Percentiles rank a stretch among this genome's conserved stretches.
Conservation (phyloP, 2,329 filamentous ascomycete genomes). For the Juglanconis sp. region DNA sequence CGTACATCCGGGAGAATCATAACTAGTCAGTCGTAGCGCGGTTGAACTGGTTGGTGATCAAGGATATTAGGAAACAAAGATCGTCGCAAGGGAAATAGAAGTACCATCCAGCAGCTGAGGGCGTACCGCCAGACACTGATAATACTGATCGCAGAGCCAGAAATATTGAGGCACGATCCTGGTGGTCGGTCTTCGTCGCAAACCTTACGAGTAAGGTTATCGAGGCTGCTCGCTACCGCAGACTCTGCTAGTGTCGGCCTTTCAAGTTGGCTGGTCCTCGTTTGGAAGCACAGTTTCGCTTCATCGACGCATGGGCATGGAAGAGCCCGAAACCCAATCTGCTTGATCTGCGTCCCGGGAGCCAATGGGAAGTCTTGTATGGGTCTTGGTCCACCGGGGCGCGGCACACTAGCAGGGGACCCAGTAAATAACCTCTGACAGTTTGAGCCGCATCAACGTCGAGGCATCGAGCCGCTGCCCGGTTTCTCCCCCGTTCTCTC, state of each 20-base stretch:
- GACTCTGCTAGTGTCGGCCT: not conserved
- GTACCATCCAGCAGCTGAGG: not conserved
- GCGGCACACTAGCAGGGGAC: slow-evolving; percentile 22
- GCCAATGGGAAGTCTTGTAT: not conserved
- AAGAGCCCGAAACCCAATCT: slow-evolving; percentile 34
- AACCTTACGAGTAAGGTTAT: not conserved
- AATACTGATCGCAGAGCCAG: not conserved
- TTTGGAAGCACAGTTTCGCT: slow-evolving; percentile 30
- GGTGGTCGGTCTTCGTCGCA: not conserved
- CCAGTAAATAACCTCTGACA: slow-evolving; percentile 25
- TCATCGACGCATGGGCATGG: slow-evolving; percentile 32
- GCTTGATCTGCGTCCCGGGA: slow-evolving; percentile 27
- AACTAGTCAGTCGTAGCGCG: not conserved
- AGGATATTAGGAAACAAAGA: slow-evolving; percentile 11
- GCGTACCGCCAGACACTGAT: not conserved
- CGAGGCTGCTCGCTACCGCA: not conserved
- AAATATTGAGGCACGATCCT: not conserved
- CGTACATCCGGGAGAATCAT: slow-evolving; percentile 11
- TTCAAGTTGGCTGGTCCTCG: not conserved
- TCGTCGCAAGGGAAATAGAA: slow-evolving; percentile 5
- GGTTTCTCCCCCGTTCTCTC: not conserved
- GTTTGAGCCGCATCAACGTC: slow-evolving; percentile 26
- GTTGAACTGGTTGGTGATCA: not conserved
- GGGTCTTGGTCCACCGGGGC: slow-evolving; percentile 18
- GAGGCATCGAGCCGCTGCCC: not conserved